A percentile compares a stretch with the other conserved stretches of the same genome.
phyloP scores from a whole-genome alignment of 305 asterid genomes.

The Plantago lanceolata region DNA sequence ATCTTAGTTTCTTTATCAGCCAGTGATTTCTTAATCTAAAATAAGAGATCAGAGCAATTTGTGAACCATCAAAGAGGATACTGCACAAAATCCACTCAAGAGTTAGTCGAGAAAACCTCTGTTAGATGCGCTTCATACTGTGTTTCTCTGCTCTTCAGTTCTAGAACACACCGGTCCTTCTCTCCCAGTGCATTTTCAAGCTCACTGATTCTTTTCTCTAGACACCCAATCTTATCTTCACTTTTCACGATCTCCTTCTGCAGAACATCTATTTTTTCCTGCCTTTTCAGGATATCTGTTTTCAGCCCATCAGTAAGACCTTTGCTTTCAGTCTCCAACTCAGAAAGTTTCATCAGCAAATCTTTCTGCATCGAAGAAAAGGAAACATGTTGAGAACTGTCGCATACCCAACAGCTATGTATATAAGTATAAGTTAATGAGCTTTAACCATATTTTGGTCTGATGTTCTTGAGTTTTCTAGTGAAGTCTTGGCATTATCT shows the following conservation, averaged over 20 bases:
- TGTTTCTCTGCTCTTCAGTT: conserved; percentile 53
- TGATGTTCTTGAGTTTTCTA: conserved; percentile 57
- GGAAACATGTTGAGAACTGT: too few species aligned
- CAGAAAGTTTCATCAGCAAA: conserved; percentile 50
- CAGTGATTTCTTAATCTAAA: conserved; percentile 61
- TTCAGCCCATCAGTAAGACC: conserved; percentile 51
- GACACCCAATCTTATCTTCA: conserved; percentile 46
- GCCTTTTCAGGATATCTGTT: conserved; percentile 56
- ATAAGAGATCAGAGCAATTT: conserved; percentile 23
- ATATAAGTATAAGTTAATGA: conserved; percentile 27
- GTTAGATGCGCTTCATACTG: conserved; percentile 62
- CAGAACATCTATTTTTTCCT: conserved; percentile 51
- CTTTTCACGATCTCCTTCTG: conserved; percentile 51
- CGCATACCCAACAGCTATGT: conserved; percentile 22
- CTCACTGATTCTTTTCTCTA: conserved; percentile 55
- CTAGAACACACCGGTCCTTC: conserved; percentile 52
- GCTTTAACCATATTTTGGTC: conserved; percentile 64
- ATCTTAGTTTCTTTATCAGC: conserved; percentile 72
- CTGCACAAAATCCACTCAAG: conserved; percentile 12
- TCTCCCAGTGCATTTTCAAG: conserved; percentile 53
- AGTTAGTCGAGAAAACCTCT: conserved; percentile 45
- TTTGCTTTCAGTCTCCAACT: conserved; percentile 58
- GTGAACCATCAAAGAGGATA: conserved; percentile 22
- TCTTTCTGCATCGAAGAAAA: conserved; percentile 66
- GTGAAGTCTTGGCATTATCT: conserved; percentile 45